Base-by-base conservation (phyloP, 2,329 filamentous ascomycete genomes). In the Xenoacremonium recifei region DNA sequence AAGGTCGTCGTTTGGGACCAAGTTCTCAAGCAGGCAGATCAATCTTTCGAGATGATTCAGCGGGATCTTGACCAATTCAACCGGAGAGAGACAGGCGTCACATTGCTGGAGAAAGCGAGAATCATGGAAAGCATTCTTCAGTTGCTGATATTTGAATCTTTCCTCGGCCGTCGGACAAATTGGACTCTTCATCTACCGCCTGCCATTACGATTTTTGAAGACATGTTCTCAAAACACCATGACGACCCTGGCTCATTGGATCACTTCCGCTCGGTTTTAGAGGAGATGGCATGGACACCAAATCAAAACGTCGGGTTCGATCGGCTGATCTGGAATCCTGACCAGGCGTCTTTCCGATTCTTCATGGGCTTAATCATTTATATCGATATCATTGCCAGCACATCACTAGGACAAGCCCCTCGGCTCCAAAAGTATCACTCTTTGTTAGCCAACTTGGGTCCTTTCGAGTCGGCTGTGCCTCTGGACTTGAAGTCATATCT, bases 311-410 rank as follows among this genome's bases (percentile, higher is more conserved):
- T 21, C 27, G 3, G 33, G 10, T 5, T 19, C 17, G 3, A 17
- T 5, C 18, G 25, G 3, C 66, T 51, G 59, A 11, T 29, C 15
- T 61, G 60, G 56, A 64, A 57, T 35, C 49, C 55, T 9, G 64
- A 65, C 32, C 64, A 72, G 36, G 57, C 63, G 2, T 62, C 55
- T 16, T 64, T 64, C 32, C 59, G 57, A 37, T 72, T 66, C 37
- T 68, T 56, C 27, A 56, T 56, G 5, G 62, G 57, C 2, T 50
- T 55, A 9, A 51, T 72, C 0, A 39, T 71, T 4, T 64, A 32
- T 6, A 39, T 35, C 1, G 51, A 55, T n/a, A 42, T 52, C 0
- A 21, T 55, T 17, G 38, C 47, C 0, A 47, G 43, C 17, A 42
- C 39, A 13, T 44, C 41, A 2, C 33, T 44, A 18, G 35, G 13